A percentile compares a stretch with the other conserved stretches of the same genome.
Evolutionary conservation across 1,284 basidiomycete species (phyloP).

Genomic region (Tetrapyrgos nigripes): DNA sequence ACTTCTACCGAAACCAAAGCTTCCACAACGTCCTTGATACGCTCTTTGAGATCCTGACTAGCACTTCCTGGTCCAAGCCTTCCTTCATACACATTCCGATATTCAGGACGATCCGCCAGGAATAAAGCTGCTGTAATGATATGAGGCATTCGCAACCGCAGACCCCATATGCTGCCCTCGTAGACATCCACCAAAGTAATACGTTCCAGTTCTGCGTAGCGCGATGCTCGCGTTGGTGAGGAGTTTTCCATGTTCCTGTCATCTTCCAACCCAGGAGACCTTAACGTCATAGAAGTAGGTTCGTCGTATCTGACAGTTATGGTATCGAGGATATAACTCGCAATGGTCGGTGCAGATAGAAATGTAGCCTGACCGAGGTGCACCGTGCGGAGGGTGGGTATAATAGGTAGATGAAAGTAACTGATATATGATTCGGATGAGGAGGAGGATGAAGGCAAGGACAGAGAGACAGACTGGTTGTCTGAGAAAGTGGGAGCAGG

Average conservation of each 20-base stretch:
- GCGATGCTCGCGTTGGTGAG: no score
- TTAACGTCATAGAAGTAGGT: no score
- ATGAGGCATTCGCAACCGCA: conserved; percentile 10
- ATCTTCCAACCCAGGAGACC: no score
- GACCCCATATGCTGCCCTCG: conserved; percentile 18
- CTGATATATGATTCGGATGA: background rate
- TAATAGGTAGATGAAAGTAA: conserved; percentile 6
- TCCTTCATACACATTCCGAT: background rate
- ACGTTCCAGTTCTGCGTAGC: background rate
- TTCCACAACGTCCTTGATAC: conserved; percentile 2
- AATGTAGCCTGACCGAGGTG: conserved; percentile 17
- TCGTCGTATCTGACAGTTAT: no score
- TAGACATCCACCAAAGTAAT: conserved; percentile 15
- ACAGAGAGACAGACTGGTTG: background rate
- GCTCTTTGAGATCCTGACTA: background rate
- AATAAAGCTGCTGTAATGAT: conserved; percentile 6
- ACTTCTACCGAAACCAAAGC: conserved; percentile 9
- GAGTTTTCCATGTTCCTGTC: no score
- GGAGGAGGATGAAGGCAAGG: background rate
- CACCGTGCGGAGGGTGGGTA: conserved; percentile 8
- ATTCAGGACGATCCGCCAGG: background rate
- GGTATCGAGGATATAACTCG: conserved; percentile 9
- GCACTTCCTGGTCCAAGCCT: background rate
- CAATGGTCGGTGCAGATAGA: conserved; percentile 8
- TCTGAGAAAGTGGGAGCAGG: background rate